Conservation (phyloP, 192 early-diverging fungal genomes). For the Dimargaris verticillata region DNA sequence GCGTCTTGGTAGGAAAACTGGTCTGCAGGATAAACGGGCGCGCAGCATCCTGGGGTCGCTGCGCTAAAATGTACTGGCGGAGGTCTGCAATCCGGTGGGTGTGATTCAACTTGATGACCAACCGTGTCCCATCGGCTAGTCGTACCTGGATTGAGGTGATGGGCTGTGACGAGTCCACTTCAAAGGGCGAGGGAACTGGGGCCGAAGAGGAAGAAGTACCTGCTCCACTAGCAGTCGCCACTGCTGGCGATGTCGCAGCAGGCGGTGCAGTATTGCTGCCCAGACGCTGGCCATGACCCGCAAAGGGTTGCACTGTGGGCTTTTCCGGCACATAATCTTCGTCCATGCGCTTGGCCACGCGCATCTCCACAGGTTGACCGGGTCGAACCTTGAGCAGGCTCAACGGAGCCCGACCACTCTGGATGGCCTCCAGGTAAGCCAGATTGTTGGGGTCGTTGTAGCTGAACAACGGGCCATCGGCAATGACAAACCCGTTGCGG, state of each 20-base stretch:
- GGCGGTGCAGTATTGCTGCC: conserved; percentile 37
- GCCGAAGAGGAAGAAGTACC: conserved; percentile 9
- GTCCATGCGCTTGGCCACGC: conserved; percentile 59
- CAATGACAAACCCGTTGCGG: conserved; percentile 89
- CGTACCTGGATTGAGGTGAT: conserved; percentile 82
- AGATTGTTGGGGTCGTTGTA: conserved; percentile 79
- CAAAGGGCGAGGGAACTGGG: conserved; percentile 18
- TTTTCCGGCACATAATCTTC: conserved; percentile 77
- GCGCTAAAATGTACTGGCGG: conserved; percentile 53
- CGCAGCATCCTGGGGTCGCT: conserved; percentile 37
- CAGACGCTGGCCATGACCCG: conserved; percentile 61
- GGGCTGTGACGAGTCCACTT: conserved; percentile 58
- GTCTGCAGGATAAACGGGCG: conserved; percentile 63
- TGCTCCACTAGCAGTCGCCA: conserved; percentile 11
- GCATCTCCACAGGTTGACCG: conserved; percentile 81
- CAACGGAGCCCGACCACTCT: conserved; percentile 77
- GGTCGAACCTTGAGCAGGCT: conserved; percentile 69
- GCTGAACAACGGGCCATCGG: conserved; percentile 72
- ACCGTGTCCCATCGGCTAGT: conserved; percentile 70
- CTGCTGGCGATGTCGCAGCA: conserved; percentile 14
- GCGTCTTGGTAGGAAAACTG: conserved; percentile 68
- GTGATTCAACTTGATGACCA: conserved; percentile 84
- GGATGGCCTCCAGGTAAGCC: conserved; percentile 71
- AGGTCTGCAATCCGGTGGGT: conserved; percentile 79
- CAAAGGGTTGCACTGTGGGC: conserved; percentile 51